Base-by-base conservation (phyloP, 306 rosid species). In the Vigna hirtella region DNA sequence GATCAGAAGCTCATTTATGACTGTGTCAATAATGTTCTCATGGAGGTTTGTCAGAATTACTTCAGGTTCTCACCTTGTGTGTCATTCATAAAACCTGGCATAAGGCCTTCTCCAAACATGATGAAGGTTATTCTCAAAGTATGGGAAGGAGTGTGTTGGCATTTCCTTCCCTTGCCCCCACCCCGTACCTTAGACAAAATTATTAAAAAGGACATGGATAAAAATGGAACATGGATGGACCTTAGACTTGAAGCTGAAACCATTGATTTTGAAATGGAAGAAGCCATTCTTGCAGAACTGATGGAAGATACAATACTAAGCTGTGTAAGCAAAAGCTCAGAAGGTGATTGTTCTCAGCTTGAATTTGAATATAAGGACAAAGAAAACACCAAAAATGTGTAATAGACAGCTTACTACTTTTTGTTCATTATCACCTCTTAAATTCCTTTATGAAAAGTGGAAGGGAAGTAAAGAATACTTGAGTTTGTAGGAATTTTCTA, bases 111-210 rank as follows among this genome's bases (percentile, higher is more conserved):
- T 63, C 87, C 82, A n/a, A 80, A 83, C 57, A 78, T 86, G 88
- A 72, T 84, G 78, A 83, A 32, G 17, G 72, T 82, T 47, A 71
- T 79, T 53, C 75, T 73, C 70, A 90, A 84, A 86, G 88, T 89
- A 22, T 90, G 89, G 77, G 87, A 83, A 83, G 94, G 87, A 84
- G 88, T 96, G 55, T 71, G 90, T 71, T 89, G 97, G 97, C 88
- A 87, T 86, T 83, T 96, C 80, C 86, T 78, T 87, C 90, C 92
- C 15, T 68, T 88, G 51, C 90, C 93, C 36, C 87, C 83, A 9
- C 98, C 96, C 4, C 89, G 48, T 52, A 86, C 93, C 2, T 85
- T 96, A 80, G 99, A 96, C 77, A 96, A 96, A 82, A 89, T 93
- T 72, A 89, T 96, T 59, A 63, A 81, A 58, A 93, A 93, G 83